Base-by-base conservation (phyloP, 768 basidiomycete species). In the Suillus placidus region DNA sequence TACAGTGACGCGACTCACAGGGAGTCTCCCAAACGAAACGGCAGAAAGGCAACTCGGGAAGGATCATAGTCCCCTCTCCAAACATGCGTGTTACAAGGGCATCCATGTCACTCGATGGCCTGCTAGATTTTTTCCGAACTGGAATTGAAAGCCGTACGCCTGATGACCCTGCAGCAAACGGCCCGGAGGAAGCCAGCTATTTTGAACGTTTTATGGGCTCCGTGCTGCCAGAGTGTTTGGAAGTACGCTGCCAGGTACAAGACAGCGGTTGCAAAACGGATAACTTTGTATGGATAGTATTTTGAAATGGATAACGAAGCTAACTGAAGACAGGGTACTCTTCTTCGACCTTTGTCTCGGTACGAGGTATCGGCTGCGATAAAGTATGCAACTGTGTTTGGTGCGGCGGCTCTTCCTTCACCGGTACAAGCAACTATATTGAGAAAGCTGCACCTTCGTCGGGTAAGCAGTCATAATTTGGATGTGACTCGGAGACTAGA, bases 391-490 rank as follows among this genome's bases (percentile, higher is more conserved):
- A 67, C 68, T 6, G 71, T 64, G 38, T 63, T 69, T 4, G 65
- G 54, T 45, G 65, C 30, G 4, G 66, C 66, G 9, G 62, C 73
- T 23, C 60, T 65, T 42, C 65, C 68, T 57, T 73, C 76, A 16
- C 62, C 74, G 49, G 68, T 70, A 6, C 78, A 83, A 51, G 73
- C 74, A 26, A 75, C 85, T 34, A 67, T 74, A 34, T 51, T 78
- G 60, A 79, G 84, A 55, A 86, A 83, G 68, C 76, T 87, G 55
- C 83, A 82, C 70, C 62, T 88, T 16, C 75, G 74, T 40, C 80
- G 78, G 54, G 76, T 77, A 63, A 0, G 73, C 38, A 3, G 35
- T n/a, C 12, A 8, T 55, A 30, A 7, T 7, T 10, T 23, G 23
- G 23, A n/a, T 37, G 7, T 8, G 5, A 23, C 8, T 16, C 32